These are phyloP conservation scores for Ampelocalamus luodianensis DNA, from an alignment of 176 grass and related monocot species.

Conservation along the genomic window DNA sequence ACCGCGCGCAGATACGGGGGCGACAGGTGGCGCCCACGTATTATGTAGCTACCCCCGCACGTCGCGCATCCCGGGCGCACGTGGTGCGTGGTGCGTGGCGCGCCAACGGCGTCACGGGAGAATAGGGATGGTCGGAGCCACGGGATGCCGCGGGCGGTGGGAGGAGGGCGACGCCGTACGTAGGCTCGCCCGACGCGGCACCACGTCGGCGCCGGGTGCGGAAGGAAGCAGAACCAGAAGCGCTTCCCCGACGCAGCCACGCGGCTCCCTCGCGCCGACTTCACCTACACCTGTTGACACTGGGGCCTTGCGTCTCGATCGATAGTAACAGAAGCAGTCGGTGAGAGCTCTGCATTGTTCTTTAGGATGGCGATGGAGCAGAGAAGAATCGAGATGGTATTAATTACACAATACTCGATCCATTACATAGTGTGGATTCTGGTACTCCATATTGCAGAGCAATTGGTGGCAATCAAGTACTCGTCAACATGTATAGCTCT, in stretches of 20 bases:
- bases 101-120: too few species aligned
- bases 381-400: not conserved
- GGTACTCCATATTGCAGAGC: not conserved
- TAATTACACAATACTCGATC: not conserved
- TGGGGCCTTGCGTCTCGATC: not conserved
- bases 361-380: not conserved
- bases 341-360: not conserved
- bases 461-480: not conserved
- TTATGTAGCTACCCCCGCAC: not conserved
- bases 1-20: not conserved
- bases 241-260: not conserved
- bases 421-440: not conserved
- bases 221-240: not conserved
- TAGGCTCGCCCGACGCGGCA: conserved; percentile 15
- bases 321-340: not conserved
- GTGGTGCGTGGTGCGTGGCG: not conserved
- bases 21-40: not conserved
- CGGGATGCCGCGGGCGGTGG: not conserved
- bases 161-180: not conserved
- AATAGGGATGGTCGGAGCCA: not conserved
- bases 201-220: not conserved
- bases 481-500: not conserved
- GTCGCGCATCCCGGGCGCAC: not conserved
- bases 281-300: conserved; percentile 13
- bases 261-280: conserved; percentile 11